Evolutionary conservation across 495 filamentous ascomycete genomes (phyloP).

Genomic region (Hypoxylon fragiforme): DNA sequence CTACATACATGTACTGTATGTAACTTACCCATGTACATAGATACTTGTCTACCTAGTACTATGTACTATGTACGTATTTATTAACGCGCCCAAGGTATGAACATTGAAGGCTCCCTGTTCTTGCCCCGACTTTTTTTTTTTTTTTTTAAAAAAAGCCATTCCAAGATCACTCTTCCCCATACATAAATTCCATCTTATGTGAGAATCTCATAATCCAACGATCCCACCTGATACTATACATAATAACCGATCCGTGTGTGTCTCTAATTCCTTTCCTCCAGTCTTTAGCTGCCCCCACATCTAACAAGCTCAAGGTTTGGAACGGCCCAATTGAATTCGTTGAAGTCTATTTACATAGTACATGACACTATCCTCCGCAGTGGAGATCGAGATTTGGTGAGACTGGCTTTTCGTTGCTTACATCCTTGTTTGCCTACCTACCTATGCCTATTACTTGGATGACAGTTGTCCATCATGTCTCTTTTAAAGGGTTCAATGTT

Average conservation of each 20-base stretch:
- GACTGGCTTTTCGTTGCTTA: not conserved
- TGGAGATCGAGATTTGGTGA: slow-evolving; percentile 24
- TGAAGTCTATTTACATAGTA: slow-evolving; percentile 9
- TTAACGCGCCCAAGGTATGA: too few relatives aligned
- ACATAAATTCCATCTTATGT: not conserved
- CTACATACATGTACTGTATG: too few relatives aligned
- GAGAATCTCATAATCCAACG: slow-evolving; percentile 2
- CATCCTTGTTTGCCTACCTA: not conserved
- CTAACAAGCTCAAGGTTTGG: slow-evolving; percentile 2
- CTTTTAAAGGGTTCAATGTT: too few relatives aligned
- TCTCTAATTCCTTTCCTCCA: slow-evolving; percentile 13
- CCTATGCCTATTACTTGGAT: not conserved
- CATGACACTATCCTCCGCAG: slow-evolving; percentile 20
- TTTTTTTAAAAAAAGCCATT: not conserved
- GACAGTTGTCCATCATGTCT: not conserved
- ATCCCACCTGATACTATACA: slow-evolving; percentile 2
- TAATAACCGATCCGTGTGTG: slow-evolving; percentile 18
- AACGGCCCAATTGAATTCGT: slow-evolving; percentile 13
- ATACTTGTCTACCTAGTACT: too few relatives aligned
- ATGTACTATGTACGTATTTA: too few relatives aligned
- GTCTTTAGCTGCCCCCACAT: slow-evolving; percentile 20
- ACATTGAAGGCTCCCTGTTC: too few relatives aligned
- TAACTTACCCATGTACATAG: too few relatives aligned
- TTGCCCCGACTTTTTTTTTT: too few relatives aligned
- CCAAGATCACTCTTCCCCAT: slow-evolving; percentile 8